Evolutionary conservation across 331 rosid species (phyloP).

Genomic region (Malus hybrid): DNA sequence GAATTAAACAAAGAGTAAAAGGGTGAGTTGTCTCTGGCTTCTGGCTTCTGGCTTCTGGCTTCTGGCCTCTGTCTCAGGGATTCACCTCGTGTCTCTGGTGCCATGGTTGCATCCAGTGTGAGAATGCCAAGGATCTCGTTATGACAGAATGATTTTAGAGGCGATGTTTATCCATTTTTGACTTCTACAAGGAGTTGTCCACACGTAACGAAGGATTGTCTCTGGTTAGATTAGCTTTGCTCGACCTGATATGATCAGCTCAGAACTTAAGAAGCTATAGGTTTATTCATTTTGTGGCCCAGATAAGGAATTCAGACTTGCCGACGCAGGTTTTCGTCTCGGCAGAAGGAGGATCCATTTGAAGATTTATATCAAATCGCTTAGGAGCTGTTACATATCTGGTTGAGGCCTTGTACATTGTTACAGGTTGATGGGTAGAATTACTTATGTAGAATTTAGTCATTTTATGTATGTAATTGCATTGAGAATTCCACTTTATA

Average conservation of each 20-base stretch:
- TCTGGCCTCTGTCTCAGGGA: neutral
- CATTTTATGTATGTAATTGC: conserved; percentile 5
- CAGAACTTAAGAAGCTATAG: neutral
- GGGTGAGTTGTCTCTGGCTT: neutral
- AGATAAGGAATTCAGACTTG: conserved; percentile 10
- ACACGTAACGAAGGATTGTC: no score
- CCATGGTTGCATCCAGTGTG: neutral
- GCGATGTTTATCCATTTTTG: conserved; percentile 2
- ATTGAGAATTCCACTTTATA: no score
- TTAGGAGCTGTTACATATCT: conserved; percentile 15
- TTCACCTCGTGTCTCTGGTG: neutral
- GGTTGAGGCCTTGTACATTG: conserved; percentile 36
- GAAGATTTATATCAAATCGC: conserved; percentile 4
- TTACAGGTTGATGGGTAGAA: conserved; percentile 24
- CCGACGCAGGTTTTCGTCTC: neutral
- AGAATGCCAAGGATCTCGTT: neutral
- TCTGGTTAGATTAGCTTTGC: neutral
- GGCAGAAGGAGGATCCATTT: conserved; percentile 6
- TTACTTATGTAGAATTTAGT: conserved; percentile 8
- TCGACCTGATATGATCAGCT: neutral
- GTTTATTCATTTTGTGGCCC: neutral
- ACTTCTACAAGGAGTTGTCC: neutral
- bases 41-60: neutral
- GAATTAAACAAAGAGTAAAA: neutral
- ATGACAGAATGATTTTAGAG: neutral